Evolutionary conservation across 2,329 filamentous ascomycete species (phyloP).

Genomic region (Colletotrichum brevisporum): DNA sequence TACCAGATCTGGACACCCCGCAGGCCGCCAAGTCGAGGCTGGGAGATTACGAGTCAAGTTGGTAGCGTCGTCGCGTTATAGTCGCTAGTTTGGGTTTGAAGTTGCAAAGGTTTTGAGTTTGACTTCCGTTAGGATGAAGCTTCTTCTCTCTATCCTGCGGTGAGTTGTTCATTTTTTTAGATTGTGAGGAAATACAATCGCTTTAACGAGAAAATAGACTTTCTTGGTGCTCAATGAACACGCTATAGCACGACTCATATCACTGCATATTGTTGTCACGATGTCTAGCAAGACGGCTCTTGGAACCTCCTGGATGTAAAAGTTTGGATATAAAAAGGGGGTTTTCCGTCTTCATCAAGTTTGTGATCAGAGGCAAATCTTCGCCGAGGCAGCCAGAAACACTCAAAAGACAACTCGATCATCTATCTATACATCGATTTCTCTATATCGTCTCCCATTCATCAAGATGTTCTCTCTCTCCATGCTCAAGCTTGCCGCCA

Average conservation of each 20-base stretch:
- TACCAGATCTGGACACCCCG: background rate
- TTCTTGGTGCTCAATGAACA: background rate
- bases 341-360: background rate
- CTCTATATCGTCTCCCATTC: background rate
- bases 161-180: background rate
- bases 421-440: background rate
- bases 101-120: background rate
- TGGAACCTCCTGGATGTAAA: background rate
- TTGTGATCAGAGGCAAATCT: background rate
- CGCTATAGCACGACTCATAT: background rate
- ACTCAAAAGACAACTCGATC: background rate
- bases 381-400: background rate
- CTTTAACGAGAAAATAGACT: background rate
- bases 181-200: background rate
- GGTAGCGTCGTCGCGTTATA: background rate
- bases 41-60: background rate
- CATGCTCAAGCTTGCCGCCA: background rate
- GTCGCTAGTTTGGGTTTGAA: background rate
- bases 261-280: background rate
- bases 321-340: background rate
- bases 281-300: background rate
- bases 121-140: no score
- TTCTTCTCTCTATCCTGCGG: background rate
- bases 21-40: background rate
- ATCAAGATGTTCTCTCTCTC: background rate